Conservation (phyloP, 176 grass and related monocot genomes). For the Puccinellia tenuiflora region DNA sequence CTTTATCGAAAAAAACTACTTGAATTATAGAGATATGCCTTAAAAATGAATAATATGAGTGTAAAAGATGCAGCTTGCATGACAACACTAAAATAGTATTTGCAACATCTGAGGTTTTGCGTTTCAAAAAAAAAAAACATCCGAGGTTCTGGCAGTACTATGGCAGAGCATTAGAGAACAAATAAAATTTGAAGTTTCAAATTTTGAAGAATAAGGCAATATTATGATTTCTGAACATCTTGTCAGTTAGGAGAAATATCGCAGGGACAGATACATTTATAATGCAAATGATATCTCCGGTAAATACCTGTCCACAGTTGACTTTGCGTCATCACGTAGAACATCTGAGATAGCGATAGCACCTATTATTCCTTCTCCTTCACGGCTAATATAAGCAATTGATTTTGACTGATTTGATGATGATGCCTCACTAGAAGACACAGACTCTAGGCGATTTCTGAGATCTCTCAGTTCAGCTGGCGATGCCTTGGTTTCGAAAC, state of each 20-base stretch:
- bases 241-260: neutral
- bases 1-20: no score
- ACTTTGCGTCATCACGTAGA: slow-evolving; percentile 71
- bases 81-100: neutral
- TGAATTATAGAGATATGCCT: slow-evolving; percentile 2
- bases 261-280: slow-evolving; percentile 5
- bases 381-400: slow-evolving; percentile 73
- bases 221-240: neutral
- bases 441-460: slow-evolving; percentile 40
- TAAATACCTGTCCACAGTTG: slow-evolving; percentile 65
- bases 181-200: neutral
- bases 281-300: slow-evolving; percentile 12
- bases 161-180: neutral
- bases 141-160: neutral
- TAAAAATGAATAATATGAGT: no score
- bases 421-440: slow-evolving; percentile 37
- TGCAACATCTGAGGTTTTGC: slow-evolving; percentile 2
- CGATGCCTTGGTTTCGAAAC: slow-evolving; percentile 62
- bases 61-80: slow-evolving; percentile 5
- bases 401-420: slow-evolving; percentile 73
- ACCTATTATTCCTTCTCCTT: slow-evolving; percentile 93
- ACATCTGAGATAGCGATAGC: slow-evolving; percentile 89
- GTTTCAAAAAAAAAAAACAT: no score
- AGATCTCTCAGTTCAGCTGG: slow-evolving; percentile 50
- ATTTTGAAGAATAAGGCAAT: neutral